Base-by-base conservation (phyloP, 208 protist species). In the Wallacemonas sp. region DNA sequence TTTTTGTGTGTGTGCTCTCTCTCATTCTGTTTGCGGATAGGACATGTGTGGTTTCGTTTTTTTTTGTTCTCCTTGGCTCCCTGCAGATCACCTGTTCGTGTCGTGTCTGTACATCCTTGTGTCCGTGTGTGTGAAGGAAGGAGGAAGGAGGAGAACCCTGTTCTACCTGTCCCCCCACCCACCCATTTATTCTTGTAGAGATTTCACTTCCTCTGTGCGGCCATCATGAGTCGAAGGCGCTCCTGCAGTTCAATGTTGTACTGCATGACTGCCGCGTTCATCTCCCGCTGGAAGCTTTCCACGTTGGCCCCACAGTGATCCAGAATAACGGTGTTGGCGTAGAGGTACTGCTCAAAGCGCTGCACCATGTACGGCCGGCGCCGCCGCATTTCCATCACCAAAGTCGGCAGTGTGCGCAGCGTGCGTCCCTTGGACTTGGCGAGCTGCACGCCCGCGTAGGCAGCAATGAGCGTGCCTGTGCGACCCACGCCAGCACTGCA, bases 401-500 rank as follows among this genome's bases (percentile, higher is more conserved):
- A 72, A 16, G 65, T 42, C 31, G 46, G 67, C 7, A 92, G 65
- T 7, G 70, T 85, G 22, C 64, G 57, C 48, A 82, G 71, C 11
- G 48, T 67, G 25, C 93, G 46, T 20, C 57, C 50, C 1, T 72
- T 75, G 1, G 25, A 48, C 25, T 79, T 70, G 31, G 82, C 57
- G 52, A 81, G 48, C 44, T 79, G 31, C 14, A 91, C 29, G 3
- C 65, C 84, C 0, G 74, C 77, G 67, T 95, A 95, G 42, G 78
- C 78, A 11, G 78, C 90, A 46, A 95, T 93, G 39, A 95, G 71
- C 26, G 90, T 93, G 36, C 86, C 90, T 11, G 90, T 92, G 38
- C 90, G 85, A 10, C 90, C 90, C 55, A 95, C 86, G 31, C 90
- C 90, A 7, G 90, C 90, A 67, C 90, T 95, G 66, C 90, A 95